Conservation (phyloP, 176 grass and related monocot species). For the Carex myosuroides region DNA sequence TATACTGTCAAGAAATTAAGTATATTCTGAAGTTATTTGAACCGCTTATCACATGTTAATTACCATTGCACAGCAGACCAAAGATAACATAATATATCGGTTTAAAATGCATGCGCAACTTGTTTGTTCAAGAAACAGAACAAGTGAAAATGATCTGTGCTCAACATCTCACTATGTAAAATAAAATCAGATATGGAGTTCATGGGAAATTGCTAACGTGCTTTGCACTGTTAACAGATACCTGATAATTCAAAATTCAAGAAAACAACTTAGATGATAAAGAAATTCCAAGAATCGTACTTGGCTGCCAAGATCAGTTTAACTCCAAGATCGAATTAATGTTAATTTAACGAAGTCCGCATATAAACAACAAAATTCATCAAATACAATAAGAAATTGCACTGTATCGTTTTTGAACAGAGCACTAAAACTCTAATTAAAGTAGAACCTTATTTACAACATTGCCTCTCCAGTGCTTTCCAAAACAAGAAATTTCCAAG, state of each 20-base stretch:
- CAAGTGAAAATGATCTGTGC: background rate
- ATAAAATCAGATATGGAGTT: background rate
- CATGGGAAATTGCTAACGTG: too few species aligned
- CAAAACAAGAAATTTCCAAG: background rate
- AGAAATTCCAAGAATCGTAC: background rate
- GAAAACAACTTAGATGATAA: background rate
- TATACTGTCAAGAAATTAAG: too few species aligned
- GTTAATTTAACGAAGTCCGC: background rate
- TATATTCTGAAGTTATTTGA: background rate
- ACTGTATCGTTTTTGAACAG: background rate
- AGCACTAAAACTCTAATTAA: background rate
- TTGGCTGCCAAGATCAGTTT: background rate
- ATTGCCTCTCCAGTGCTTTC: background rate
- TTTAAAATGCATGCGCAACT: background rate
- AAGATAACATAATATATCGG: background rate
- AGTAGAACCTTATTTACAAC: background rate
- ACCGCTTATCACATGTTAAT: background rate
- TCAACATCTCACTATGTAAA: too few species aligned
- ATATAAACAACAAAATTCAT: background rate
- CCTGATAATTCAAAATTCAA: background rate
- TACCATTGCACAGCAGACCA: background rate
- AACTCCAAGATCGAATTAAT: background rate
- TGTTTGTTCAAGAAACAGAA: background rate
- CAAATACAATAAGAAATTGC: background rate
- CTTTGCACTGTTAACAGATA: too few species aligned